Conservation (phyloP, 768 basidiomycete genomes). For the Boletellus sp. region DNA sequence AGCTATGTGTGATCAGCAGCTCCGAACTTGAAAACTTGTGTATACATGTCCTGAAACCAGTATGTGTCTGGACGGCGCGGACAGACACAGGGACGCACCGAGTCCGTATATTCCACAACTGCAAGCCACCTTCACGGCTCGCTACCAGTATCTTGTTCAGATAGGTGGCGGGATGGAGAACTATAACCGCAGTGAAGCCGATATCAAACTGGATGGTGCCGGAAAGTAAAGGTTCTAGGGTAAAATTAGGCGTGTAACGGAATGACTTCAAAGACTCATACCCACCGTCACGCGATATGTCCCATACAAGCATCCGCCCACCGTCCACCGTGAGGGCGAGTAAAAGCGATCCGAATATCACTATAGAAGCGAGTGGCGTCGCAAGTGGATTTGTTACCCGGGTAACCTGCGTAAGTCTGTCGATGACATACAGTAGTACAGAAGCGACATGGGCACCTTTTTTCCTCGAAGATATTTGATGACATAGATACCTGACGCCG, state of each 20-base stretch:
- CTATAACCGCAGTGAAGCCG: slow-evolving; percentile 77
- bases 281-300: slow-evolving; percentile 56
- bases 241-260: slow-evolving; percentile 11
- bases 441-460: slow-evolving; percentile 49
- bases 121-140: slow-evolving; percentile 74
- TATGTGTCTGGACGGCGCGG: neutral
- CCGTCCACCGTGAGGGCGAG: slow-evolving; percentile 81
- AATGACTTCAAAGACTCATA: slow-evolving; percentile 9
- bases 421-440: neutral
- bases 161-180: slow-evolving; percentile 94
- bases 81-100: slow-evolving; percentile 44
- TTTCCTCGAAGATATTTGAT: slow-evolving; percentile 87
- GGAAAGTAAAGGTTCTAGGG: slow-evolving; percentile 27
- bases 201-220: slow-evolving; percentile 74
- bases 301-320: slow-evolving; percentile 73
- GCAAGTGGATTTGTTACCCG: slow-evolving; percentile 65
- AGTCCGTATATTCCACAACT: slow-evolving; percentile 92
- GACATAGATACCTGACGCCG: slow-evolving; percentile 60
- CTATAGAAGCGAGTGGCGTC: slow-evolving; percentile 55
- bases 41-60: slow-evolving; percentile 62
- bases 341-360: slow-evolving; percentile 78
- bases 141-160: slow-evolving; percentile 91
- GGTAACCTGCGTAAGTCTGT: slow-evolving; percentile 36
- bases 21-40: slow-evolving; percentile 65
- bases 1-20: slow-evolving; percentile 42